Conservation (phyloP, 441 rosid genomes). For the Sinapis alba region DNA sequence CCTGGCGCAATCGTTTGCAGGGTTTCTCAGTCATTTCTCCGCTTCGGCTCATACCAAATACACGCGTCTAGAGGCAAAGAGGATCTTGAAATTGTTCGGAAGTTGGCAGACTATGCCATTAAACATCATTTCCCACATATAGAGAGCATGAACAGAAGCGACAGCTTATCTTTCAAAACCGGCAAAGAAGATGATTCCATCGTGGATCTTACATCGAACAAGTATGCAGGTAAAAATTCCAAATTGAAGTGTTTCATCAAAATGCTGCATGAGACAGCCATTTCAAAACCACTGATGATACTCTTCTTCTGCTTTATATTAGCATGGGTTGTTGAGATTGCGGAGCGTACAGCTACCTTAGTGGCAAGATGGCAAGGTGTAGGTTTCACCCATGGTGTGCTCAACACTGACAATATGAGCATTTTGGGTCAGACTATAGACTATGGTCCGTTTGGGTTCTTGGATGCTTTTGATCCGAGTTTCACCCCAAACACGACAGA, state of each 20-base stretch:
- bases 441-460: conserved; percentile 97
- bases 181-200: conserved; percentile 74
- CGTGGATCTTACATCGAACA: conserved; percentile 93
- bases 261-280: conserved; percentile 8
- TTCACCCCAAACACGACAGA: conserved; percentile 97
- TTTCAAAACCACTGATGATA: not conserved
- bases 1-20: conserved; percentile 97
- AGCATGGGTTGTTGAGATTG: conserved; percentile 96
- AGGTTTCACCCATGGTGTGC: conserved; percentile 97
- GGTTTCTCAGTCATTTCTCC: conserved; percentile 87
- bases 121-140: conserved; percentile 85
- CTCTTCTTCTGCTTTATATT: conserved; percentile 31
- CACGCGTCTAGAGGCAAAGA: conserved; percentile 93
- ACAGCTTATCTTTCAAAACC: conserved; percentile 84
- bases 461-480: conserved; percentile 99
- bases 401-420: conserved; percentile 99
- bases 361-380: conserved; percentile 96
- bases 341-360: conserved; percentile 88
- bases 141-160: conserved; percentile 79
- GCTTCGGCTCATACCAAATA: conserved; percentile 91
- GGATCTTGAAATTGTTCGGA: conserved; percentile 71
- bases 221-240: conserved; percentile 79
- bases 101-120: conserved; percentile 93
- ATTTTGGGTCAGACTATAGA: conserved; percentile 93
- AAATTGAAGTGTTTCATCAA: conserved; percentile 13